Evolutionary conservation across 176 grass and related monocot genomes (phyloP), one percentile per base, ranked within the genome.

Genomic region (Puccinellia tenuiflora): DNA sequence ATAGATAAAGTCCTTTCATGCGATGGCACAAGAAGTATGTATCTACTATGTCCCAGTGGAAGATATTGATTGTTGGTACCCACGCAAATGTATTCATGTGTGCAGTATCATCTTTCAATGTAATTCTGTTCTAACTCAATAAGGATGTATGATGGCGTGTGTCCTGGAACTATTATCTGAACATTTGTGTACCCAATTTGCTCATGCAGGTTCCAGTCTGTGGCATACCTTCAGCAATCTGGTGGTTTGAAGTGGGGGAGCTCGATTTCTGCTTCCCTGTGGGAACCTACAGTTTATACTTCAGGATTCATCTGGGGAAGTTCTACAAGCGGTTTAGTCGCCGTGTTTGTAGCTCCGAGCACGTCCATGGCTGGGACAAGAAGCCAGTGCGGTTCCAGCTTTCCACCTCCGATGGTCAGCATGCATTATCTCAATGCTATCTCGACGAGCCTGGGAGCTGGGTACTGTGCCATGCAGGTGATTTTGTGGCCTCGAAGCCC

Each of bases 231-330:
- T 69, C 90, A 94, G 67, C 94, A 97, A 97, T 90, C 73, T 97
- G 94, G 94, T 97, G 94, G 94, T 92, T 97, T 64, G 94, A 97
- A 81, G 90, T 94, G 46, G 94, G 94, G 21, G 92, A 97, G 81
- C 85, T 92, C 0, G 92, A 97, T 79, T 97, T 97, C 88, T 85
- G 77, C 77, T 97, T 97, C 69, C 94, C 94, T 0, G 88, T 80
- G 14, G 94, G 94, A 68, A 87, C 88, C 20, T 97, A 97, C 76
- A 94, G 90, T 70, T 43, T 97, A 6, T 97, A 90, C 74, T 97
- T 97, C 22, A 84, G 92, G 61, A 35, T 97, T 56, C 94, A 97
- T 87, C 83, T 97, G 2, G 94, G 94, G 28, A 85, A 87, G 82
- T 87, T 91, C 42, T 88, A 76, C 14, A 94, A 71, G 50, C 85